A percentile compares a stretch with the other conserved stretches of the same genome.
Evolutionary conservation across 2,329 filamentous ascomycete species (phyloP).

Genomic region (Aspergillus floridensis): DNA sequence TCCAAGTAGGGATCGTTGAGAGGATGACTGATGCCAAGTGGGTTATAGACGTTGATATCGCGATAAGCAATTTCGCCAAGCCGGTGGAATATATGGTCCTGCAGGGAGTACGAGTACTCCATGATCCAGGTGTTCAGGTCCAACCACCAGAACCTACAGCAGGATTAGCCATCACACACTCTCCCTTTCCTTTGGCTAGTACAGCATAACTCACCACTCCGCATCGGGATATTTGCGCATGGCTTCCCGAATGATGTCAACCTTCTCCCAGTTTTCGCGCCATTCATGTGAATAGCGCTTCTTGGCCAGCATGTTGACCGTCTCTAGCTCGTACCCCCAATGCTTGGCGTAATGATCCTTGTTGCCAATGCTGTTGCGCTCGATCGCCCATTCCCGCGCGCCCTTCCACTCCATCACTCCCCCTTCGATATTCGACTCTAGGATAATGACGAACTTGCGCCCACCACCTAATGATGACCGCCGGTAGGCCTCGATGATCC

Average conservation of each 20-base stretch:
- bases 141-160: constrained; percentile 92
- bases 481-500: constrained; percentile 62
- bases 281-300: constrained; percentile 98
- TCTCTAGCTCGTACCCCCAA: constrained; percentile 95
- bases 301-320: constrained; percentile 98
- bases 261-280: constrained; percentile 99
- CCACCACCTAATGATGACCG: constrained; percentile 76
- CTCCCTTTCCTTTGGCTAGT: background rate
- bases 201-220: constrained; percentile 70
- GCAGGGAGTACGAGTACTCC: constrained; percentile 88
- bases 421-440: constrained; percentile 90
- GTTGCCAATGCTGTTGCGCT: constrained; percentile 92
- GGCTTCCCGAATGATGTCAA: constrained; percentile 83
- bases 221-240: constrained; percentile 93
- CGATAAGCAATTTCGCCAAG: constrained; percentile 76
- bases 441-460: constrained; percentile 86
- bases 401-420: constrained; percentile 99
- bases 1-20: constrained; percentile 74
- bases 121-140: constrained; percentile 98
- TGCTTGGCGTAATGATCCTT: constrained; percentile 81
- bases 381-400: constrained; percentile 94
- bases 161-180: constrained; percentile 11
- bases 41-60: constrained; percentile 95
- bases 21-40: constrained; percentile 87
- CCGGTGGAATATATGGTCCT: constrained; percentile 83